Percentiles rank a stretch among this genome's conserved stretches.
phyloP scores from a whole-genome alignment of 768 basidiomycete genomes.

The Pulveroboletus sp. region DNA sequence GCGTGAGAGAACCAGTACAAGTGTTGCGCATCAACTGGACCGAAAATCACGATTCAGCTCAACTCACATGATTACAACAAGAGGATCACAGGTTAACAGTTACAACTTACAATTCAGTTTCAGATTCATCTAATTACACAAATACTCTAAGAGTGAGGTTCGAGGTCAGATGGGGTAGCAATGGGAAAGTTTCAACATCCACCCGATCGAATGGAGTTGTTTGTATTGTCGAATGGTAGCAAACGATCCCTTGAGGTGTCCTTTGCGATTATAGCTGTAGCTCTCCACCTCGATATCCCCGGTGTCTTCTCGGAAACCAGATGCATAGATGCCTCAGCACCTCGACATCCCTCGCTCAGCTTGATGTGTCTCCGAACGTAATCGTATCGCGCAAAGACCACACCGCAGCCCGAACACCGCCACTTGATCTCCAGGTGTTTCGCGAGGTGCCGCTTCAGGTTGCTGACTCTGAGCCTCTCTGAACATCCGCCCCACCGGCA shows the following conservation, averaged over 20 bases:
- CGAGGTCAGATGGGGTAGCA: too few relatives aligned
- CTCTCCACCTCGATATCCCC: background rate
- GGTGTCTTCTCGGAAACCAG: background rate
- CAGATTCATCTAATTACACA: too few relatives aligned
- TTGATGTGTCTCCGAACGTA: conserved; percentile 9
- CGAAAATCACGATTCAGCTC: too few relatives aligned
- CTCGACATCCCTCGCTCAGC: conserved; percentile 2
- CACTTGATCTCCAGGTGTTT: conserved; percentile 11
- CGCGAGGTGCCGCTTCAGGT: conserved; percentile 6
- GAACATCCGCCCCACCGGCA: conserved; percentile 10
- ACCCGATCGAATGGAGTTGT: background rate
- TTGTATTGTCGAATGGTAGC: too few relatives aligned
- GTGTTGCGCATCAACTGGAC: too few relatives aligned
- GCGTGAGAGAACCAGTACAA: too few relatives aligned
- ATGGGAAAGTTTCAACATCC: background rate
- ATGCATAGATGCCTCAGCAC: background rate
- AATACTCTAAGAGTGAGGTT: too few relatives aligned
- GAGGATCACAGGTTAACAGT: too few relatives aligned
- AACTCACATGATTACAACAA: too few relatives aligned
- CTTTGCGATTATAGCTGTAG: background rate
- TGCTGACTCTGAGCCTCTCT: conserved; percentile 11
- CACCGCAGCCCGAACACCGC: conserved; percentile 9
- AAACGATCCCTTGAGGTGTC: too few relatives aligned
- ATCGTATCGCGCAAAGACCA: conserved; percentile 5
- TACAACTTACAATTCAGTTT: too few relatives aligned